Conservation (phyloP, 2,329 filamentous ascomycete genomes). For the Diaporthe velutina region DNA sequence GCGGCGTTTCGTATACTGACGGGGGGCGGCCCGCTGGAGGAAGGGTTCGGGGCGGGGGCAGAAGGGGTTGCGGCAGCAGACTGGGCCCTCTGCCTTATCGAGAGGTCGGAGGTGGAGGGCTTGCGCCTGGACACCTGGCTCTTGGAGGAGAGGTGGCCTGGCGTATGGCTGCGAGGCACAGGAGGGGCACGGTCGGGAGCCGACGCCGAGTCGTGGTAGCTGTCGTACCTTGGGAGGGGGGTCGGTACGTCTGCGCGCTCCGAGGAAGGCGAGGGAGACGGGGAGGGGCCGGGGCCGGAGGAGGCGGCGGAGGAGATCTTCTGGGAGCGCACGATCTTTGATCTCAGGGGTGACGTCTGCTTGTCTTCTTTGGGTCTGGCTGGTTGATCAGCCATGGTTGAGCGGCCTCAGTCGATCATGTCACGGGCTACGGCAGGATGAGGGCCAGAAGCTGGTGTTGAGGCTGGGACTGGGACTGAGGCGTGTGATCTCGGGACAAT, state of each 20-base stretch:
- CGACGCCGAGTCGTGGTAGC: slow-evolving; percentile 48
- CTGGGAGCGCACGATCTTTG: slow-evolving; percentile 65
- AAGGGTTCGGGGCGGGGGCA: slow-evolving; percentile 45
- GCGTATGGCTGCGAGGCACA: slow-evolving; percentile 70
- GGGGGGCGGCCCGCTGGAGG: slow-evolving; percentile 36
- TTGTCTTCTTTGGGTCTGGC: slow-evolving; percentile 45
- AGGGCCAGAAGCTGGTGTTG: slow-evolving; percentile 20
- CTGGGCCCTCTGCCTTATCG: slow-evolving; percentile 65
- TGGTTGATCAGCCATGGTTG: slow-evolving; percentile 59
- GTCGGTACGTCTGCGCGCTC: slow-evolving; percentile 27
- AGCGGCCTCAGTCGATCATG: slow-evolving; percentile 45
- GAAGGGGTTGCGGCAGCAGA: slow-evolving; percentile 54
- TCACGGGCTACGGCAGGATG: slow-evolving; percentile 36
- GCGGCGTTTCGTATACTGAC: slow-evolving; percentile 36
- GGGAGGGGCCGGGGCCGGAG: slow-evolving; percentile 48
- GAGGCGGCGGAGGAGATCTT: slow-evolving; percentile 60
- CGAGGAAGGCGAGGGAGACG: slow-evolving; percentile 18
- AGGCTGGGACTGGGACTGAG: background rate
- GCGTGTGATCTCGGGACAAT: background rate
- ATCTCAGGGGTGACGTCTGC: slow-evolving; percentile 54
- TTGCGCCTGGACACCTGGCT: slow-evolving; percentile 66
- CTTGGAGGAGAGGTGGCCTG: slow-evolving; percentile 71
- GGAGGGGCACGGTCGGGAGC: slow-evolving; percentile 52
- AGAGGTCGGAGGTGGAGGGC: slow-evolving; percentile 59
- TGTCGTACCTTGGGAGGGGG: slow-evolving; percentile 41